Evolutionary conservation across 179 eudicot genomes (phyloP).

Genomic region (Beta macrorhiza): DNA sequence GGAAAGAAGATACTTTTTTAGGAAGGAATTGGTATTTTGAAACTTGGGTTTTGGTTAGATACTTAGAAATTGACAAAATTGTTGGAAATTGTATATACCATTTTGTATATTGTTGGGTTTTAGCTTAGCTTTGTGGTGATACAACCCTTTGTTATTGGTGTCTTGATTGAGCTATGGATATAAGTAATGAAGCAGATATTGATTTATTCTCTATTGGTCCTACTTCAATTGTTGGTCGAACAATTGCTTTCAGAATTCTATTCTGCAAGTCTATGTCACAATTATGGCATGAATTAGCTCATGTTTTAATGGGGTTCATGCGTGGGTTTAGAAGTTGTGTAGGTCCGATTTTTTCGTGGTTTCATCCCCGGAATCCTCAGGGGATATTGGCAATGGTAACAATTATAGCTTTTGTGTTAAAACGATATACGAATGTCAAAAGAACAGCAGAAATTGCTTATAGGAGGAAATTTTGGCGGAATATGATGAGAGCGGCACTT

Average conservation of each 20-base stretch:
- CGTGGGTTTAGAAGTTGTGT: constrained; percentile 31
- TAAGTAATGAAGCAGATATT: constrained; percentile 69
- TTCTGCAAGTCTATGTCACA: constrained; percentile 82
- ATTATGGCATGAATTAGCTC: constrained; percentile 49
- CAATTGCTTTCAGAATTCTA: constrained; percentile 72
- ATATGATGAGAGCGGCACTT: constrained; percentile 76
- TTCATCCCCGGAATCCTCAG: constrained; percentile 88
- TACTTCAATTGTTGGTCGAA: constrained; percentile 65
- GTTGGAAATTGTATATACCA: constrained; percentile 4
- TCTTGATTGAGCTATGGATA: constrained; percentile 53
- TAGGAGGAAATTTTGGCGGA: constrained; percentile 88
- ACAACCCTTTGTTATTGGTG: constrained; percentile 1
- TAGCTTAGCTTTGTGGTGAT: constrained; percentile 13
- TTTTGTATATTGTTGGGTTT: constrained; percentile 1
- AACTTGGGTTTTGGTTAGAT: neutral
- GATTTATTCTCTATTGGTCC: constrained; percentile 82
- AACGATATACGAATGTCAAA: constrained; percentile 78
- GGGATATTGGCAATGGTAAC: constrained; percentile 80
- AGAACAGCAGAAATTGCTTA: constrained; percentile 74
- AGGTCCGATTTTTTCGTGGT: constrained; percentile 67
- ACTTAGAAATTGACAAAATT: neutral
- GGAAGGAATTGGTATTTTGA: neutral
- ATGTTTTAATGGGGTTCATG: constrained; percentile 35
- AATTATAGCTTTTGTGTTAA: constrained; percentile 61
- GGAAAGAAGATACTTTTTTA: neutral